Conservation (phyloP, 441 rosid species). For the Hura crepitans region DNA sequence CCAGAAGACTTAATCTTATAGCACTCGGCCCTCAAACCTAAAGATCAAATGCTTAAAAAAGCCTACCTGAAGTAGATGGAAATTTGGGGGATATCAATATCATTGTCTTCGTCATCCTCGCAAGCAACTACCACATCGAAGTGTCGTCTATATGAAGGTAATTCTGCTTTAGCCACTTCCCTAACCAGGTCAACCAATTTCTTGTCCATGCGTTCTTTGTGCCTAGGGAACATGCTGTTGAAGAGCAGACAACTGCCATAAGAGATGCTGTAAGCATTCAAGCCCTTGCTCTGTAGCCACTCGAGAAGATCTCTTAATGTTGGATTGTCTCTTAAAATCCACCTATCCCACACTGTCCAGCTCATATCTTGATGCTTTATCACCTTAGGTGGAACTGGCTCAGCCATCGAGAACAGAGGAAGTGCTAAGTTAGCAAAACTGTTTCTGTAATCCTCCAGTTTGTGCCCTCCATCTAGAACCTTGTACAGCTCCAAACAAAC, state of each 20-base stretch:
- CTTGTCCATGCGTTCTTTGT: slow-evolving; percentile 81
- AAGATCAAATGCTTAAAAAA: no score
- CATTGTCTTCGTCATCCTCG: slow-evolving; percentile 90
- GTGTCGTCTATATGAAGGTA: slow-evolving; percentile 64
- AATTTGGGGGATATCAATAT: slow-evolving; percentile 73
- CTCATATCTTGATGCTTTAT: slow-evolving; percentile 75
- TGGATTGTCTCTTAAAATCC: slow-evolving; percentile 68
- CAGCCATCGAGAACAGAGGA: slow-evolving; percentile 90
- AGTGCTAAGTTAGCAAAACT: slow-evolving; percentile 91
- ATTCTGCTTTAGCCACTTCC: slow-evolving; percentile 77
- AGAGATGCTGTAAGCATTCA: slow-evolving; percentile 80
- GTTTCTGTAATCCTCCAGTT: slow-evolving; percentile 81
- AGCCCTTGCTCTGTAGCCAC: slow-evolving; percentile 75
- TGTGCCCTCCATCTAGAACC: slow-evolving; percentile 71
- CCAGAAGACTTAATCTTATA: no score
- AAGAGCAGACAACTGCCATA: slow-evolving; percentile 75
- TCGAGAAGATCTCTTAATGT: slow-evolving; percentile 72
- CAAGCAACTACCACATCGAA: slow-evolving; percentile 81
- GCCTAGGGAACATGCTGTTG: slow-evolving; percentile 74
- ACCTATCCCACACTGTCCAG: slow-evolving; percentile 97
- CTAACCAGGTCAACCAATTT: slow-evolving; percentile 73
- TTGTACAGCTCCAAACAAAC: slow-evolving; percentile 92
- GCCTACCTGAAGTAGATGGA: slow-evolving; percentile 51
- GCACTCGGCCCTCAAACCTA: no score
- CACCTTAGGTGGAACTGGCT: slow-evolving; percentile 82